Conservation (phyloP, 2,329 filamentous ascomycete species). For the Ascomycota sp. region DNA sequence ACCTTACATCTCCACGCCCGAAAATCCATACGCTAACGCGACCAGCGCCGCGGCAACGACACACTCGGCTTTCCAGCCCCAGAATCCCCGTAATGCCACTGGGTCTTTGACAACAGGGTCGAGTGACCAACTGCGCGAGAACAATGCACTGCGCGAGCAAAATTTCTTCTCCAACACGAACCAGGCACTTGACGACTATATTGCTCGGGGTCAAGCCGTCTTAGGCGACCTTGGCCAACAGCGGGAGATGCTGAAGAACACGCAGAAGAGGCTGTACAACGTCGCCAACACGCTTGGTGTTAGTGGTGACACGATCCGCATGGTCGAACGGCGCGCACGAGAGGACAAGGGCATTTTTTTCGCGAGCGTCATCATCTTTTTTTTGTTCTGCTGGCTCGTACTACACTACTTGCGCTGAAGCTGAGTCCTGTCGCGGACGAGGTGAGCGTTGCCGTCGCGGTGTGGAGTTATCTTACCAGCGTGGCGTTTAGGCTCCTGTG, state of each 20-base stretch:
- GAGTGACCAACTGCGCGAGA: slow-evolving; percentile 48
- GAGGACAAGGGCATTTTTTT: slow-evolving; percentile 98
- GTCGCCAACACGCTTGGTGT: slow-evolving; percentile 86
- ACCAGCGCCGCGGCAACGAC: slow-evolving; percentile 4
- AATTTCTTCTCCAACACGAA: slow-evolving; percentile 68
- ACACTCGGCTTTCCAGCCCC: slow-evolving; percentile 17
- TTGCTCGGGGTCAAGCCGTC: slow-evolving; percentile 76
- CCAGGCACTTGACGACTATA: slow-evolving; percentile 73
- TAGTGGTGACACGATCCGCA: slow-evolving; percentile 86
- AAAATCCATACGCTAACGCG: slow-evolving; percentile 69
- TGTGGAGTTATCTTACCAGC: neutral
- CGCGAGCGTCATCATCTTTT: slow-evolving; percentile 65
- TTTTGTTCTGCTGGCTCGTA: slow-evolving; percentile 78
- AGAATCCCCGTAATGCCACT: slow-evolving; percentile 17
- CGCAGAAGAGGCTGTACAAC: slow-evolving; percentile 72
- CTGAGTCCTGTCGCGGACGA: no score
- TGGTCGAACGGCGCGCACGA: slow-evolving; percentile 75
- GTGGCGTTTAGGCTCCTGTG: slow-evolving; percentile 2
- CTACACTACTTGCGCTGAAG: slow-evolving; percentile 49
- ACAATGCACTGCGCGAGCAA: slow-evolving; percentile 72
- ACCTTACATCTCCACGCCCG: slow-evolving; percentile 58
- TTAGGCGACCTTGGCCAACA: slow-evolving; percentile 74
- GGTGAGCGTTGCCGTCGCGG: no score
- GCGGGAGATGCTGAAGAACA: slow-evolving; percentile 83
- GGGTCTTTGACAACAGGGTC: slow-evolving; percentile 18